Evolutionary conservation across 2,329 filamentous ascomycete genomes (phyloP).

Genomic region (Colletotrichum agaves): DNA sequence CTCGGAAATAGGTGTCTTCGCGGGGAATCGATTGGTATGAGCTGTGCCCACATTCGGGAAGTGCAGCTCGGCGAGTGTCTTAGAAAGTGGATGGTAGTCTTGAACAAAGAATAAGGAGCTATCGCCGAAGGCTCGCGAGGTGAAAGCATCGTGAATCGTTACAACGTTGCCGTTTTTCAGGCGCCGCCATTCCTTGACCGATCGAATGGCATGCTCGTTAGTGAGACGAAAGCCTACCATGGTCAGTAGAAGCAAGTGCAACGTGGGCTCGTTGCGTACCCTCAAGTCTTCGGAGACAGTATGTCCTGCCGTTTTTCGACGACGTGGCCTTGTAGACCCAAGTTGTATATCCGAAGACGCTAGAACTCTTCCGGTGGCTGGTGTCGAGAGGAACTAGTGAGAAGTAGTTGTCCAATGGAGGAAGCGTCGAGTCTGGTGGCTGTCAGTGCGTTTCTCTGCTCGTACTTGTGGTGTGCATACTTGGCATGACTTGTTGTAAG

Average conservation of each 20-base stretch:
- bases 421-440: conserved; percentile 68
- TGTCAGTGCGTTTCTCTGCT: conserved; percentile 1
- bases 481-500: conserved; percentile 84
- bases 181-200: conserved; percentile 89
- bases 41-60: conserved; percentile 56
- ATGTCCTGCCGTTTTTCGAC: conserved; percentile 88
- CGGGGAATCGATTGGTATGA: conserved; percentile 57
- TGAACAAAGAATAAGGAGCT: conserved; percentile 95
- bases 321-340: conserved; percentile 97
- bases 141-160: conserved; percentile 90
- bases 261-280: conserved; percentile 54
- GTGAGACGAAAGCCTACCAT: conserved; percentile 80
- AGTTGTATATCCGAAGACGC: conserved; percentile 86
- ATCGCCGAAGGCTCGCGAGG: conserved; percentile 90
- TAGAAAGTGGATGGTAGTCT: conserved; percentile 91
- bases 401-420: conserved; percentile 88
- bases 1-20: conserved; percentile 69
- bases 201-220: conserved; percentile 87
- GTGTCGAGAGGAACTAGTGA: conserved; percentile 91
- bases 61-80: conserved; percentile 88
- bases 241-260: conserved; percentile 36
- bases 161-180: conserved; percentile 86
- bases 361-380: conserved; percentile 79
- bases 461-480: conserved; percentile 51
- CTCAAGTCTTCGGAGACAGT: conserved; percentile 87